phyloP scores from a whole-genome alignment of 2,329 filamentous ascomycete species.

The Aspergillus pseudoglaucus region DNA sequence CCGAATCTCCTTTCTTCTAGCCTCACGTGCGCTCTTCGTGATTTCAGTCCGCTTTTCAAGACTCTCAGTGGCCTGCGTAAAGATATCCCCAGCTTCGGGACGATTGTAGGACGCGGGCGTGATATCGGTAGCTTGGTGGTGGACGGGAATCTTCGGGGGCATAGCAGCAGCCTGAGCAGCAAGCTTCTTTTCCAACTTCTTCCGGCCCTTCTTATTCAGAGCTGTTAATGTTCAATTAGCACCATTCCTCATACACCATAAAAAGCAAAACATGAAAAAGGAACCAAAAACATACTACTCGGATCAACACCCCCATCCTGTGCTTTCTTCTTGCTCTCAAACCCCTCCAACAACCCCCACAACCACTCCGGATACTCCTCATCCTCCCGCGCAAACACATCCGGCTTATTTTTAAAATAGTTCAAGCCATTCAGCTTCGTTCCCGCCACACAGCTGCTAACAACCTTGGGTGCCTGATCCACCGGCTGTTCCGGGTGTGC shows the following conservation, averaged over 20 bases:
- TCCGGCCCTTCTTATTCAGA: constrained; percentile 44
- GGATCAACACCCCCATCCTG: constrained; percentile 33
- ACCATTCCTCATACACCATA: background rate
- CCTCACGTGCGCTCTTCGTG: constrained; percentile 39
- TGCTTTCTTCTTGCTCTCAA: constrained; percentile 25
- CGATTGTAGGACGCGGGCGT: constrained; percentile 33
- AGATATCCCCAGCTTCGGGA: constrained; percentile 14
- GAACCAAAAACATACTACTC: constrained; percentile 32
- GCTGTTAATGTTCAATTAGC: constrained; percentile 23
- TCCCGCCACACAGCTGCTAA: constrained; percentile 36
- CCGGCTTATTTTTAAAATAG: constrained; percentile 43
- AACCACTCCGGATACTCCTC: constrained; percentile 45
- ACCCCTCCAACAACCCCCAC: constrained; percentile 38
- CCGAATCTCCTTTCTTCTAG: constrained; percentile 41
- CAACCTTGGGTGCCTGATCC: constrained; percentile 24
- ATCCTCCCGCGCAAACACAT: constrained; percentile 40
- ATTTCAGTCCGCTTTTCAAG: constrained; percentile 35
- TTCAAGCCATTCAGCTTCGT: constrained; percentile 37
- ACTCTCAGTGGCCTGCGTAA: constrained; percentile 31
- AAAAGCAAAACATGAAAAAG: constrained; percentile 1
- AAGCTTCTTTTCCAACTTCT: constrained; percentile 42
- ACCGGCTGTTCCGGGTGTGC: constrained; percentile 19
- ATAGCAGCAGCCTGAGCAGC: constrained; percentile 33
- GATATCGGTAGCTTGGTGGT: constrained; percentile 42
- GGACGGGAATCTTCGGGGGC: constrained; percentile 37